A percentile compares a stretch with the other conserved stretches of the same genome.
These are phyloP conservation scores for Candida tammaniensis DNA, from an alignment of 805 yeast species.

Conservation along the genomic window DNA sequence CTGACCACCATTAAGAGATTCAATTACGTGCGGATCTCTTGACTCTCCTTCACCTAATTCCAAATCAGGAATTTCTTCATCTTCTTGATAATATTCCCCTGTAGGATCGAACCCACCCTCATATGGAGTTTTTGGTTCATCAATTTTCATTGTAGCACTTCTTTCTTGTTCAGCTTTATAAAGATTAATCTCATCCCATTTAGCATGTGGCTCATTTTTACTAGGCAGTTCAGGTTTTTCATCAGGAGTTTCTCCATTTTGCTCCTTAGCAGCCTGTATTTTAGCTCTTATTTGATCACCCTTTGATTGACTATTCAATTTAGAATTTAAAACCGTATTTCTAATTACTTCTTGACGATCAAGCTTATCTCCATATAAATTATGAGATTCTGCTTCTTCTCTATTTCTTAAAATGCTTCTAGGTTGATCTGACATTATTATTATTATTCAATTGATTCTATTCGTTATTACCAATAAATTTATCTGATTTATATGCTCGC, in stretches of 20 bases:
- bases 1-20: constrained; percentile 42
- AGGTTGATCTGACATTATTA: constrained; percentile 15
- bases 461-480: no score
- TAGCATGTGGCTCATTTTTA: constrained; percentile 41
- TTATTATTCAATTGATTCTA: no score
- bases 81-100: constrained; percentile 74
- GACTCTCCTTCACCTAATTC: constrained; percentile 57
- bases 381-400: constrained; percentile 17
- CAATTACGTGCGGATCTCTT: constrained; percentile 28
- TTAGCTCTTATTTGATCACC: constrained; percentile 49
- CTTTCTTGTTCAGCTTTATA: constrained; percentile 70
- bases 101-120: constrained; percentile 84
- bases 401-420: constrained; percentile 57
- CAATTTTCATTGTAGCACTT: constrained; percentile 75
- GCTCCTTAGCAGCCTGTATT: constrained; percentile 36
- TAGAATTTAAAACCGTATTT: constrained; percentile 76
- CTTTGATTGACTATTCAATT: constrained; percentile 34
- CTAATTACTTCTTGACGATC: constrained; percentile 71
- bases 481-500: no score
- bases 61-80: constrained; percentile 51
- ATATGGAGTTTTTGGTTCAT: constrained; percentile 94
- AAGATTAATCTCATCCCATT: constrained; percentile 85
- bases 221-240: constrained; percentile 1
- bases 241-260: not conserved
- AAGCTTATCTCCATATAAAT: constrained; percentile 20